These are phyloP conservation scores for Kwoniella bestiolae DNA, from an alignment of 768 basidiomycete genomes.

Conservation along the genomic window DNA sequence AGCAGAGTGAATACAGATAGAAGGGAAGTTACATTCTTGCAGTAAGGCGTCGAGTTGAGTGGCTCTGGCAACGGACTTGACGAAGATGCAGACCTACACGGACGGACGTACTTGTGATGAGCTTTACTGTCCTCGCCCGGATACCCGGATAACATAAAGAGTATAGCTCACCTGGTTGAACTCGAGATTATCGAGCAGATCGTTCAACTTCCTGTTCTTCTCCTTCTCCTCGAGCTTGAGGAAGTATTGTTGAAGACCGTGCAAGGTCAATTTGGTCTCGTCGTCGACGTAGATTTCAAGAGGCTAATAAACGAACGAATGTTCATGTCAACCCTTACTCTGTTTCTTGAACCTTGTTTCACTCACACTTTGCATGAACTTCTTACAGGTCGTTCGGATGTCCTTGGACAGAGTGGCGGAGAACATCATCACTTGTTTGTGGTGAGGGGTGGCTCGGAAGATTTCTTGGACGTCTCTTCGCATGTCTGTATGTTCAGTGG, in stretches of 20 bases:
- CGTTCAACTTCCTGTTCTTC: constrained; percentile 97
- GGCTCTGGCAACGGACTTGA: constrained; percentile 95
- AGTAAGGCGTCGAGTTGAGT: constrained; percentile 95
- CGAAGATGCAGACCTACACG: constrained; percentile 98
- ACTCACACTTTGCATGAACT: constrained; percentile 98
- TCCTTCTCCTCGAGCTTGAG: constrained; percentile 92
- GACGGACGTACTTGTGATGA: no score
- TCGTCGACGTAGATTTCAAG: constrained; percentile 99
- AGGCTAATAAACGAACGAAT: constrained; percentile 65
- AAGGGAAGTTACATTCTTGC: constrained; percentile 97
- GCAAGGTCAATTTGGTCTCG: constrained; percentile 96
- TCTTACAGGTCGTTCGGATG: constrained; percentile 96
- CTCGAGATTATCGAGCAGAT: constrained; percentile 90
- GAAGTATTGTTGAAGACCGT: constrained; percentile 98
- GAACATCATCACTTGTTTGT: constrained; percentile 99
- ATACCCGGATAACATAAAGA: no score
- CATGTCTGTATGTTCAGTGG: constrained; percentile 78
- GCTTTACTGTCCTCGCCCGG: no score
- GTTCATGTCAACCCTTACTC: constrained; percentile 16
- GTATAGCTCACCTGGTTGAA: constrained; percentile 92
- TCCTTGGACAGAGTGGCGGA: constrained; percentile 97
- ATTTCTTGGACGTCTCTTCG: constrained; percentile 99
- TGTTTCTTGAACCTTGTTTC: not conserved
- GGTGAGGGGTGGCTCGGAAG: constrained; percentile 96
- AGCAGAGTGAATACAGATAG: constrained; percentile 94